Evolutionary conservation across 345 rosid species (phyloP), one percentile per base, ranked within the genome.

Genomic region (Erucastrum elatum): DNA sequence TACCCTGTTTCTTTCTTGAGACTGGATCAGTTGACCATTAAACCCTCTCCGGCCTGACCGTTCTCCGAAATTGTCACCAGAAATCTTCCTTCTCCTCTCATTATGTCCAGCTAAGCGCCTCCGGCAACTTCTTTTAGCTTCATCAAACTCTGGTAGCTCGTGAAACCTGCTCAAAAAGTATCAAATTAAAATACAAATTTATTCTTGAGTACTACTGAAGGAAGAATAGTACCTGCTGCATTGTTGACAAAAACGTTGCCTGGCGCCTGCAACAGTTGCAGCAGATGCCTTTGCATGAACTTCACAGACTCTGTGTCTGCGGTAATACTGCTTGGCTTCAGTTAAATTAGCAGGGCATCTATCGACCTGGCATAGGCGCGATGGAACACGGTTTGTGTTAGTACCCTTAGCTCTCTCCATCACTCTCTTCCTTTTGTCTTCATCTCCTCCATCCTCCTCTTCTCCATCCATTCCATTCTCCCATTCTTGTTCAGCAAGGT

Each of bases 291-390:
- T 91, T 41, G 97, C 85, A 79, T 94, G 97, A 84, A 84, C 56
- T 84, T 90, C 97, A 64, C 97, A 91, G 41, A 94, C 98, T 87
- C 81, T 91, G 78, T 91, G 98, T 73, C 96, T 85, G 72, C 90
- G 83, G 85, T 90, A 90, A 82, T 94, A 90, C 79, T 87, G 88
- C 79, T 86, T 91, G 35, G 92, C 93, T 1, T 85, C 91, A 0
- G 83, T 79, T 69, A 94, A 73, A 75, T 89, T 86, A 21, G 82
- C 82, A 15, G 91, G 87, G 51, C 98, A 94, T 41, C 82, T 82
- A 76, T 89, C 93, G 6, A 85, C 97, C 68, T 88, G 88, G 83
- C 98, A 94, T 70, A 76, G 72, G n/a, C 92, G 87, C 0, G 9
- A 70, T 55, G 86, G 75, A 63, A 64, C 74, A 41, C 82, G 84